A percentile compares a stretch with the other conserved stretches of the same genome.
Conservation (phyloP, 176 grass and related monocot genomes). For the Rhynchospora tenuis region DNA sequence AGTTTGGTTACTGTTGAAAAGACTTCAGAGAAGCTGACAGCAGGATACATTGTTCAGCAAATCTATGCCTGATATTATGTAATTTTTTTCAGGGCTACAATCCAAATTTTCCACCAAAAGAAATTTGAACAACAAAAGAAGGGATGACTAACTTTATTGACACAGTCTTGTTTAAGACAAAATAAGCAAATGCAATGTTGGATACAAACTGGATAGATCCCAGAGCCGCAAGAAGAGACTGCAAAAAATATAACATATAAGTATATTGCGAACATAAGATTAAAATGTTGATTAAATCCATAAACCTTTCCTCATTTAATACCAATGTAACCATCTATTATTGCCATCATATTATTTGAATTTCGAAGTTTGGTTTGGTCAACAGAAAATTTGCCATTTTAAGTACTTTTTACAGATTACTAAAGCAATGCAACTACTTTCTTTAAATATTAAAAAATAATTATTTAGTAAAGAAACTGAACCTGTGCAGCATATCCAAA, state of each 20-base stretch:
- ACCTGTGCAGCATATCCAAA: slow-evolving; percentile 97
- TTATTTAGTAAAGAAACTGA: slow-evolving; percentile 23
- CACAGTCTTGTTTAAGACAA: slow-evolving; percentile 90
- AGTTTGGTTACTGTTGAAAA: background rate
- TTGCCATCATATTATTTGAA: background rate
- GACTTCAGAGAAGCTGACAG: background rate
- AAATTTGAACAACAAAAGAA: slow-evolving; percentile 29
- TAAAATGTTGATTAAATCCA: background rate
- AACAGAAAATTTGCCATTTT: background rate
- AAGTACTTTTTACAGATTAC: background rate
- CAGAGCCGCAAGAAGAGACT: slow-evolving; percentile 98
- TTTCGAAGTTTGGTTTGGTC: background rate
- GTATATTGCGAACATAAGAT: slow-evolving; percentile 9
- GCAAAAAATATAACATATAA: slow-evolving; percentile 38
- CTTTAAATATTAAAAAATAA: background rate
- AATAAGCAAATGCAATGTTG: slow-evolving; percentile 95
- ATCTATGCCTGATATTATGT: background rate
- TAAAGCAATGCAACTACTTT: background rate
- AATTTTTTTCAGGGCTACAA: background rate
- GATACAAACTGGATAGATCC: slow-evolving; percentile 98
- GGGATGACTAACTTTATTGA: slow-evolving; percentile 63
- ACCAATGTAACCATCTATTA: background rate
- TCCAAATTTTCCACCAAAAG: background rate
- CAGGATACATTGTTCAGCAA: background rate
- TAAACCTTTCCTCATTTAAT: background rate